phyloP scores from a whole-genome alignment of 2,329 filamentous ascomycete species.

The Gnomoniopsis sp. region DNA sequence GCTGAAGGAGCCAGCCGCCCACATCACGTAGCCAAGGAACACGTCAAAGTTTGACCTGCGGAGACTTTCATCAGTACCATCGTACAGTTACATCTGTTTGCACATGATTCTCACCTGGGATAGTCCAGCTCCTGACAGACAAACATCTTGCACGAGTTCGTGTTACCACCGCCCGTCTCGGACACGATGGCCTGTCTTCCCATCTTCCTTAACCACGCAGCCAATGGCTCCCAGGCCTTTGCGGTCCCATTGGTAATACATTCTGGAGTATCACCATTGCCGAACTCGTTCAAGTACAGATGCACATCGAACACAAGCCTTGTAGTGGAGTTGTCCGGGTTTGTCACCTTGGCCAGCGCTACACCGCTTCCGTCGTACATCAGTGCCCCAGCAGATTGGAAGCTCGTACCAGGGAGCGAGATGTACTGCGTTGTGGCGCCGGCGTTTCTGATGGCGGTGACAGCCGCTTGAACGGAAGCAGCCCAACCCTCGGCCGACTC shows the following conservation, averaged over 20 bases:
- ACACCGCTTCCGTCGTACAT: constrained; percentile 43
- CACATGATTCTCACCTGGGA: no score
- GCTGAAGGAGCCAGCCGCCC: constrained; percentile 3
- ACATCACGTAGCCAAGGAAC: constrained; percentile 2
- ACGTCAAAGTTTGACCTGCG: not conserved
- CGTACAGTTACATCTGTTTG: no score
- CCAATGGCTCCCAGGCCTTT: constrained; percentile 29
- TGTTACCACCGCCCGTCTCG: constrained; percentile 35
- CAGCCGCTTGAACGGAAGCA: constrained; percentile 54
- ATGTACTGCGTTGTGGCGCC: constrained; percentile 60
- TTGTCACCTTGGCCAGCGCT: constrained; percentile 48
- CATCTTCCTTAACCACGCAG: constrained; percentile 30
- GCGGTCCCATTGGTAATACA: constrained; percentile 47
- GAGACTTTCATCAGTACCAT: not conserved
- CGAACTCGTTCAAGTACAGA: constrained; percentile 58
- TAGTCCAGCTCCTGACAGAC: constrained; percentile 29
- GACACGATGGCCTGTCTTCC: constrained; percentile 30
- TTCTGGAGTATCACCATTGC: constrained; percentile 47
- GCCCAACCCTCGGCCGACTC: constrained; percentile 53
- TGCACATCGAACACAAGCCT: constrained; percentile 57
- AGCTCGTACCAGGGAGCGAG: constrained; percentile 59
- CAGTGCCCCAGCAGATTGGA: constrained; percentile 36
- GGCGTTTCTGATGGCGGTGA: constrained; percentile 60
- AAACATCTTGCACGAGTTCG: constrained; percentile 28
- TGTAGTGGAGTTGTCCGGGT: constrained; percentile 53